These are phyloP conservation scores for Hypoxylon intermedium DNA, from an alignment of 495 filamentous ascomycete genomes.

Conservation along the genomic window DNA sequence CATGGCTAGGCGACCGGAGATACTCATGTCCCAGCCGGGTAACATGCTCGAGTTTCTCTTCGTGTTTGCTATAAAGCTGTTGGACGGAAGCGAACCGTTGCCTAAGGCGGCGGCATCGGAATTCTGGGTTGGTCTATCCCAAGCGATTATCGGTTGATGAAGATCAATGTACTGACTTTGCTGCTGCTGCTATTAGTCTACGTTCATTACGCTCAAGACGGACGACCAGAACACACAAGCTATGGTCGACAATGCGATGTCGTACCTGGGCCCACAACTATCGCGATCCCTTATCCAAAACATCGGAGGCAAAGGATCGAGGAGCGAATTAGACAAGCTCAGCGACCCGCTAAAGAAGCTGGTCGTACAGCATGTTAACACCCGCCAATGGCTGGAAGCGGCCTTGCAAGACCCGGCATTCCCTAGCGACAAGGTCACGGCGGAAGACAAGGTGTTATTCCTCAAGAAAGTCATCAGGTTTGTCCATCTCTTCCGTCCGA, in stretches of 20 bases:
- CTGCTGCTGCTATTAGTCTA: conserved; percentile 50
- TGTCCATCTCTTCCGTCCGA: conserved; percentile 21
- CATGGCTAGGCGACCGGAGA: conserved; percentile 66
- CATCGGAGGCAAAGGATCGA: conserved; percentile 73
- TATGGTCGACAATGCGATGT: conserved; percentile 61
- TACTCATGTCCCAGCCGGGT: conserved; percentile 60
- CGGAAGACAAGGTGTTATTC: conserved; percentile 67
- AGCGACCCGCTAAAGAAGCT: conserved; percentile 80
- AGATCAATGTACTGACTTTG: conserved; percentile 32
- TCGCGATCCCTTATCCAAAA: conserved; percentile 68
- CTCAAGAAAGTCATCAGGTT: conserved; percentile 65
- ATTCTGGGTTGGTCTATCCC: conserved; percentile 72
- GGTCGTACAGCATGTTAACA: conserved; percentile 66
- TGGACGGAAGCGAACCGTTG: conserved; percentile 76
- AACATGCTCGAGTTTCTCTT: conserved; percentile 72
- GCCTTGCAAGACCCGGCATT: conserved; percentile 62
- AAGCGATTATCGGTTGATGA: conserved; percentile 31
- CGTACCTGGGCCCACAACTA: conserved; percentile 65
- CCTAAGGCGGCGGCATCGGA: conserved; percentile 79
- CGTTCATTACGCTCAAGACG: conserved; percentile 54
- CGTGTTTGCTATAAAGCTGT: conserved; percentile 74
- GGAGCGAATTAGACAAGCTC: conserved; percentile 79
- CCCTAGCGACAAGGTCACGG: conserved; percentile 66
- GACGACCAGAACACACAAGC: conserved; percentile 50
- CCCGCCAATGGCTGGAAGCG: conserved; percentile 66